Evolutionary conservation across 345 rosid genomes (phyloP).

Genomic region (Turritis glabra): DNA sequence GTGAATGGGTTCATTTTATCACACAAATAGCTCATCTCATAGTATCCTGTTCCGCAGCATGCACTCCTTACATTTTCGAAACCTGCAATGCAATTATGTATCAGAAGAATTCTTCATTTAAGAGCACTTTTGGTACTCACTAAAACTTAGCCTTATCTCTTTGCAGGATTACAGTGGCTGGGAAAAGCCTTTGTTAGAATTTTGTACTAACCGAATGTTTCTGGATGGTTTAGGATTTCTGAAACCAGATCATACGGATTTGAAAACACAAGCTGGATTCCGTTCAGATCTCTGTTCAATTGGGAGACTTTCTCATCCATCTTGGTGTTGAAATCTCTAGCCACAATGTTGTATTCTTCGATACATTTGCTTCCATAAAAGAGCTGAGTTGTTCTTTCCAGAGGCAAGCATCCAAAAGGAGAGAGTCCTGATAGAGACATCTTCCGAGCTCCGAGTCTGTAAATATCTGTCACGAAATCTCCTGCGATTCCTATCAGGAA

Average conservation of each 20-base stretch:
- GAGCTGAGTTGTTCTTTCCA: slow-evolving; percentile 71
- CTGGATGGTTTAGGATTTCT: slow-evolving; percentile 56
- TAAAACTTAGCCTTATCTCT: neutral
- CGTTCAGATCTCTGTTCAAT: slow-evolving; percentile 53
- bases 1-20: slow-evolving; percentile 52
- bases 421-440: slow-evolving; percentile 58
- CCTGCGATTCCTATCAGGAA: slow-evolving; percentile 57
- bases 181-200: neutral
- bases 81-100: slow-evolving; percentile 43
- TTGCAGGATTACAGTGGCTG: neutral
- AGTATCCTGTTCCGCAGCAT: slow-evolving; percentile 68
- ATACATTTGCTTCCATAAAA: slow-evolving; percentile 48
- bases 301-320: slow-evolving; percentile 36
- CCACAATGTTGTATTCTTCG: slow-evolving; percentile 62
- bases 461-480: slow-evolving; percentile 56
- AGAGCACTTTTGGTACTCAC: neutral
- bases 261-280: slow-evolving; percentile 48
- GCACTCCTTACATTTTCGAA: slow-evolving; percentile 53
- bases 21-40: slow-evolving; percentile 72
- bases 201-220: slow-evolving; percentile 53
- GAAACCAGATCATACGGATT: slow-evolving; percentile 47
- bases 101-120: neutral
- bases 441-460: slow-evolving; percentile 70
- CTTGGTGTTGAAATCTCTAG: slow-evolving; percentile 60
- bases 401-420: slow-evolving; percentile 86